Evolutionary conservation across 345 rosid genomes (phyloP), one percentile per base, ranked within the genome.

Genomic region (Eutrema japonicum): DNA sequence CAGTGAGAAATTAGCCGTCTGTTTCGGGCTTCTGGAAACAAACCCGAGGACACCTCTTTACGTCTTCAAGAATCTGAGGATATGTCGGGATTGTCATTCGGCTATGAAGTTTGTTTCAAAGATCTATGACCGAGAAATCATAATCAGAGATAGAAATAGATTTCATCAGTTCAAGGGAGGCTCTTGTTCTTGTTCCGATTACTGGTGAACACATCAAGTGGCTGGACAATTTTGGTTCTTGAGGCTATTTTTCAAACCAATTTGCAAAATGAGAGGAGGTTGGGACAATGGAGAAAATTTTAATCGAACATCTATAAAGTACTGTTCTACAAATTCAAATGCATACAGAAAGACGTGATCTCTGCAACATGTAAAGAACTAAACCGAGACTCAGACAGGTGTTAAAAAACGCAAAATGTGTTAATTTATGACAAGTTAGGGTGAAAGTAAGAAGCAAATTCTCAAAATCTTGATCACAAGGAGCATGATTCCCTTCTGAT

Each of bases 1-100:
- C 54, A 89, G 98, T 59, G 96, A 92, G 86, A 92, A 89, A 78
- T 68, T 89, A 11, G 94, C 98, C 3, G 76, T 92, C 42, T 88
- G 91, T 80, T 89, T 85, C 10, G 96, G 94, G 64, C 86, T 89
- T 16, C 65, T 84, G 55, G 87, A 87, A 79, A 88, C 98, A 33
- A 79, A 72, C 75, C 81, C 84, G 8, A 81, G 79, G 2, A 66
- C 80, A 3, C 69, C 87, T 66, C 79, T 92, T 13, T 79, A 79
- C 66, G 77, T 89, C 33, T 85, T 87, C 83, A 89, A 88, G 86
- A 89, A 92, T 72, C 78, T 89, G 53, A 83, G 96, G 41, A 85
- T 85, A 77, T 92, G 98, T 73, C 80, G 36, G 22, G 92, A 92
- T 75, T 92, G 94, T 67, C 98, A 89, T 71, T 76, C 91, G 14